phyloP scores from a whole-genome alignment of 1,284 basidiomycete genomes.

The Ustilago lituana region DNA sequence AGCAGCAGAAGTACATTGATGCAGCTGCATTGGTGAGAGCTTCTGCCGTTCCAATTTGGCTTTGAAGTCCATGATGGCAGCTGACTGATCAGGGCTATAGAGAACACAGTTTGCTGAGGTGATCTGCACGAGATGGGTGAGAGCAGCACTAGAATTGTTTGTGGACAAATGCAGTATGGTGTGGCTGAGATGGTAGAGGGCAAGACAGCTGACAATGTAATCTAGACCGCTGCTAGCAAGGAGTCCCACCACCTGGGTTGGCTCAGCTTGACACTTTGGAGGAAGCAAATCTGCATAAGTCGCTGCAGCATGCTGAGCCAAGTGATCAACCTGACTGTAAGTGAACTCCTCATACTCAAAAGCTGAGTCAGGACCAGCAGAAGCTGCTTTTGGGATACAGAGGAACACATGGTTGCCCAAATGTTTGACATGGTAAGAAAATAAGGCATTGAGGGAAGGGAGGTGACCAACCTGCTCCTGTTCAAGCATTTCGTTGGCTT shows the following conservation, averaged over 20 bases:
- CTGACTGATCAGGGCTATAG: constrained; percentile 5
- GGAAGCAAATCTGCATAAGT: constrained; percentile 9
- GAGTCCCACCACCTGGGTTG: constrained; percentile 3
- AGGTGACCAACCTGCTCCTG: neutral
- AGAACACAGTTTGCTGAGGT: constrained; percentile 5
- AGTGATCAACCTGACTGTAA: constrained; percentile 9
- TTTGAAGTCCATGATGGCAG: neutral
- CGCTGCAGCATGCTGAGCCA: constrained; percentile 2
- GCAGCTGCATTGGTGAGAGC: neutral
- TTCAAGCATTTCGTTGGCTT: no score
- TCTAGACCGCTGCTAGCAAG: constrained; percentile 22
- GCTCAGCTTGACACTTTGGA: neutral
- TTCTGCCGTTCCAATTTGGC: neutral
- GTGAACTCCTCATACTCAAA: constrained; percentile 21
- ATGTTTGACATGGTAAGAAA: constrained; percentile 7
- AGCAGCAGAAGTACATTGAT: neutral
- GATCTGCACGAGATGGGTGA: constrained; percentile 31
- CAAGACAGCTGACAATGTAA: constrained; percentile 8
- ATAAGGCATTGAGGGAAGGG: constrained; percentile 19
- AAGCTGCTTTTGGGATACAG: neutral
- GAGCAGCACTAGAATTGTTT: constrained; percentile 35
- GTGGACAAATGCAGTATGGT: constrained; percentile 19
- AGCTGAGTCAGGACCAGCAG: neutral
- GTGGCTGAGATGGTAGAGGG: constrained; percentile 26
- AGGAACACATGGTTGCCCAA: constrained; percentile 11